Evolutionary conservation across 1,284 basidiomycete species (phyloP).

Genomic region (Takashimella koratensis): DNA sequence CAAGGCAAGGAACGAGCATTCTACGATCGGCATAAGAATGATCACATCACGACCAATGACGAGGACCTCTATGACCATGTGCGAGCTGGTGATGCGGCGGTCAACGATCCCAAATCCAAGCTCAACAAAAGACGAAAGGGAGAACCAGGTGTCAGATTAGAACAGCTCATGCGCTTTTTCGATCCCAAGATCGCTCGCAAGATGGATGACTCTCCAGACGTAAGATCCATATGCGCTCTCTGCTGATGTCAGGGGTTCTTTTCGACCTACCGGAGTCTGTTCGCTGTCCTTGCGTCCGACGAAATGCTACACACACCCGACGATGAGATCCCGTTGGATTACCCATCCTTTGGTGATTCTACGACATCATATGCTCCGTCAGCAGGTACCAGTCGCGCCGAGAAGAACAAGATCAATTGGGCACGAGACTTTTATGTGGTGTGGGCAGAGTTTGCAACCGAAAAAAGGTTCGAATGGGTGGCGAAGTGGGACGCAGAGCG

Average conservation of each 20-base stretch:
- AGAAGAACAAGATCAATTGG: conserved; percentile 50
- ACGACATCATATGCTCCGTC: conserved; percentile 60
- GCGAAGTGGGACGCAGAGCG: conserved; percentile 79
- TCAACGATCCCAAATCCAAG: conserved; percentile 51
- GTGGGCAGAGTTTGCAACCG: conserved; percentile 83
- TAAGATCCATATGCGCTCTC: too few species aligned
- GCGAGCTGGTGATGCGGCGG: conserved; percentile 57
- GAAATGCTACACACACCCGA: conserved; percentile 63
- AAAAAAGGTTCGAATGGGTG: conserved; percentile 86
- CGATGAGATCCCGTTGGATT: conserved; percentile 50
- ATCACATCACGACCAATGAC: conserved; percentile 77
- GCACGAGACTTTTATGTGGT: conserved; percentile 76
- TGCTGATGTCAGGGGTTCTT: conserved; percentile 70
- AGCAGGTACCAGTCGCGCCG: conserved; percentile 52
- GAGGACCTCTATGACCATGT: conserved; percentile 83
- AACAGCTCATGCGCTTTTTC: conserved; percentile 83
- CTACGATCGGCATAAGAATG: conserved; percentile 93
- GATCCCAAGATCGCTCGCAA: conserved; percentile 68
- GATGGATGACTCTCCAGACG: conserved; percentile 67
- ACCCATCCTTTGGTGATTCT: conserved; percentile 81
- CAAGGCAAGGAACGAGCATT: conserved; percentile 97
- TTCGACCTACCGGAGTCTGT: conserved; percentile 83
- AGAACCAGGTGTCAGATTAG: conserved; percentile 72
- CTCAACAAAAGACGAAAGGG: conserved; percentile 59
- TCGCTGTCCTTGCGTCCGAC: conserved; percentile 76